These are phyloP conservation scores for Paecilomyces fulvus DNA, from an alignment of 2,329 filamentous ascomycete species.

Conservation along the genomic window DNA sequence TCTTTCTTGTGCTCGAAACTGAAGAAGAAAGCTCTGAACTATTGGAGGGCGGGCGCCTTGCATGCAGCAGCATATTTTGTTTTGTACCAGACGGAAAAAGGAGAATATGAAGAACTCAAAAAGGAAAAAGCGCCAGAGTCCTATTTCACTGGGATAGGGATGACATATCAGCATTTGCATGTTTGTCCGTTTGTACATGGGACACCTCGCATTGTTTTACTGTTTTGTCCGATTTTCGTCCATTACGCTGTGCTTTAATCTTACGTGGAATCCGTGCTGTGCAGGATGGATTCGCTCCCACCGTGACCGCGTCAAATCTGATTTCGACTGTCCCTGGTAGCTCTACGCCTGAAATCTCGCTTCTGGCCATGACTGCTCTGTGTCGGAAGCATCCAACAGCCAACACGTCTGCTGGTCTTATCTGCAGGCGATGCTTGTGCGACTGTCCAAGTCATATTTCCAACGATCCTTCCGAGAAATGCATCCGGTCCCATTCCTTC, in stretches of 20 bases:
- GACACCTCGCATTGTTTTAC: constrained; percentile 25
- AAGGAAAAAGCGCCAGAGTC: constrained; percentile 18
- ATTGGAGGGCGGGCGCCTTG: constrained; percentile 18
- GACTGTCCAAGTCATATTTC: neutral
- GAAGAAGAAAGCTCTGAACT: constrained; percentile 14
- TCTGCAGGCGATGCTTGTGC: neutral
- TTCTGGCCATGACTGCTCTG: neutral
- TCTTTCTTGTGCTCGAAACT: constrained; percentile 18
- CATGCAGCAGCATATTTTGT: constrained; percentile 15
- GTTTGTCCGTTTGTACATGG: constrained; percentile 25
- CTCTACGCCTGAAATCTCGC: neutral
- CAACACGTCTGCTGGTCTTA: neutral
- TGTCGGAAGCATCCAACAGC: neutral
- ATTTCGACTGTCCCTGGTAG: constrained; percentile 5
- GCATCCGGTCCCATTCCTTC: neutral
- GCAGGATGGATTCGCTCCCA: constrained; percentile 2
- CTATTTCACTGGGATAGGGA: constrained; percentile 22
- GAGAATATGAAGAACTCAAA: constrained; percentile 25
- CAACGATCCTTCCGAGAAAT: neutral
- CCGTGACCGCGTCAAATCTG: neutral
- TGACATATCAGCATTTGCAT: constrained; percentile 32
- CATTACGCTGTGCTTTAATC: constrained; percentile 9
- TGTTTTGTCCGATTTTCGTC: constrained; percentile 4
- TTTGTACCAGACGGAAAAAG: constrained; percentile 16
- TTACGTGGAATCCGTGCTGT: constrained; percentile 6